phyloP scores from a whole-genome alignment of 208 protist species.

The Vickermania spadyakhi region DNA sequence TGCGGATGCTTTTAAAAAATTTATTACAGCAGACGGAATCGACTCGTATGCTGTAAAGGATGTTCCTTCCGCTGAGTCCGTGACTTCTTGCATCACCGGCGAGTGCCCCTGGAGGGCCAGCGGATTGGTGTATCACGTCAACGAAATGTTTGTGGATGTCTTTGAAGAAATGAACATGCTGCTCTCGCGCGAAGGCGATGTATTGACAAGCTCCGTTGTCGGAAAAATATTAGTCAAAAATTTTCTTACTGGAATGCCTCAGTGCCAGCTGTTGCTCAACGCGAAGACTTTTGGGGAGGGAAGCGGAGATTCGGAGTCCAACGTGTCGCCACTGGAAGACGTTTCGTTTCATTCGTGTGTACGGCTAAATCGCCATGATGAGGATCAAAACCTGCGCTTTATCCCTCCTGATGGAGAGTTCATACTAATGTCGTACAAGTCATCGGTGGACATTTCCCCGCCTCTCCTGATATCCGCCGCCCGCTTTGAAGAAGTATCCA shows the following conservation, averaged over 20 bases:
- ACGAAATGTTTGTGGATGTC: constrained; percentile 99
- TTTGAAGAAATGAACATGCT: constrained; percentile 96
- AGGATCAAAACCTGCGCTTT: constrained; percentile 73
- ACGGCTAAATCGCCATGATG: constrained; percentile 87
- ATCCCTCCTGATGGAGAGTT: constrained; percentile 97
- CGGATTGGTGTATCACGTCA: constrained; percentile 92
- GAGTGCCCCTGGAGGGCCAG: constrained; percentile 88
- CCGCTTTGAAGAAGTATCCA: constrained; percentile 90
- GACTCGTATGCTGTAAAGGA: constrained; percentile 37
- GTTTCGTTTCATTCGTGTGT: constrained; percentile 98
- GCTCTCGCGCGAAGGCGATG: constrained; percentile 85
- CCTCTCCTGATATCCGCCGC: constrained; percentile 90
- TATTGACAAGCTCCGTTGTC: constrained; percentile 90
- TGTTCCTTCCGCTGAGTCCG: constrained; percentile 23
- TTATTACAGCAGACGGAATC: constrained; percentile 77
- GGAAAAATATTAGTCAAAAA: constrained; percentile 94
- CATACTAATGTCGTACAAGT: constrained; percentile 96
- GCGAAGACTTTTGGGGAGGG: constrained; percentile 60
- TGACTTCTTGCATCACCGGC: constrained; percentile 88
- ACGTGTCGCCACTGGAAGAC: constrained; percentile 86
- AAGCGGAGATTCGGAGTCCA: constrained; percentile 5
- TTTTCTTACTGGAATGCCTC: constrained; percentile 97
- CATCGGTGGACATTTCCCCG: constrained; percentile 88
- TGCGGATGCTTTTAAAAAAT: constrained; percentile 80
- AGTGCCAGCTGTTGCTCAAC: constrained; percentile 96